These are phyloP conservation scores for Aristolochia contorta DNA, from an alignment of 164 flowering plant species.

Conservation along the genomic window DNA sequence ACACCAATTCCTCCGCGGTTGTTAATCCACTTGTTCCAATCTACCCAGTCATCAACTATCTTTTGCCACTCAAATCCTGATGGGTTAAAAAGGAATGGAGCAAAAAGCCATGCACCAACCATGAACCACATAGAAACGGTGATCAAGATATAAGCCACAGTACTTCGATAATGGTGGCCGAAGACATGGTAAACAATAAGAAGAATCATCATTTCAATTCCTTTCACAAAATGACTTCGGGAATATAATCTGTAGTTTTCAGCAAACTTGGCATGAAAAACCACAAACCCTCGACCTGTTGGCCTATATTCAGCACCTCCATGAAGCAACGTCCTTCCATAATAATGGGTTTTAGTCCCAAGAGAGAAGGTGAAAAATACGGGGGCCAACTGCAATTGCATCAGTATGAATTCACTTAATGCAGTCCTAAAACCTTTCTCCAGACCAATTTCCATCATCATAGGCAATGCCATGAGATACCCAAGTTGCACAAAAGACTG, in stretches of 20 bases:
- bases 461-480: constrained; percentile 84
- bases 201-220: constrained; percentile 79
- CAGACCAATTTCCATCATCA: constrained; percentile 96
- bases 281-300: constrained; percentile 97
- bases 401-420: constrained; percentile 75
- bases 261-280: constrained; percentile 93
- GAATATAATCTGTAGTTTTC: constrained; percentile 91
- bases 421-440: constrained; percentile 92
- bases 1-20: constrained; percentile 95
- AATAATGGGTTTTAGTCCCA: constrained; percentile 96
- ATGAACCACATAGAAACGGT: constrained; percentile 95
- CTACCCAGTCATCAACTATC: constrained; percentile 96
- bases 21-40: constrained; percentile 94
- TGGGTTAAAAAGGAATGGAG: constrained; percentile 96
- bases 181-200: constrained; percentile 80
- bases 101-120: constrained; percentile 98
- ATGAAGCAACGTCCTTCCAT: constrained; percentile 90
- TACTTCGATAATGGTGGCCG: constrained; percentile 53
- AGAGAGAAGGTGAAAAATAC: constrained; percentile 96
- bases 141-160: constrained; percentile 66
- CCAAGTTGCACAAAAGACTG: constrained; percentile 96
- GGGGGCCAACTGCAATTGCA: constrained; percentile 92
- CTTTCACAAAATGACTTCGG: constrained; percentile 96
- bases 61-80: constrained; percentile 99
- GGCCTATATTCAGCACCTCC: constrained; percentile 93